phyloP scores from a whole-genome alignment of 148 eudicot genomes.

The Fallopia convolvulus region DNA sequence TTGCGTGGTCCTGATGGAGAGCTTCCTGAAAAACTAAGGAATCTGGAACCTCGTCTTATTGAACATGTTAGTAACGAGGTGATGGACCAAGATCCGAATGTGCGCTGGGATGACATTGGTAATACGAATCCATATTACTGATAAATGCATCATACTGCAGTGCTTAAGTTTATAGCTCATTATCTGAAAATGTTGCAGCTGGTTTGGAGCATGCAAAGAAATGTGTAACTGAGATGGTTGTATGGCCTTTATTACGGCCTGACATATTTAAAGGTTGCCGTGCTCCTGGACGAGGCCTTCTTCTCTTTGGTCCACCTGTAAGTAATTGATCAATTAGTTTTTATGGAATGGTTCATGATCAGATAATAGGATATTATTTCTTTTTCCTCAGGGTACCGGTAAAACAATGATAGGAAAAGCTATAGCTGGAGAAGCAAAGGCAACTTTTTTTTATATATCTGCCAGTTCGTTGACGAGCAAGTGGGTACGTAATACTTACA shows the following conservation, averaged over 20 bases:
- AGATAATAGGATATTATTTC: background rate
- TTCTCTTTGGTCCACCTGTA: constrained; percentile 96
- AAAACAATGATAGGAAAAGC: constrained; percentile 99
- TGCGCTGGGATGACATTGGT: constrained; percentile 99
- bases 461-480: constrained; percentile 97
- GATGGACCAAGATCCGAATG: constrained; percentile 96
- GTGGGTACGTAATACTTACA: constrained; percentile 58
- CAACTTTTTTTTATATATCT: constrained; percentile 91
- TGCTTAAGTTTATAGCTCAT: constrained; percentile 10
- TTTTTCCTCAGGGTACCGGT: constrained; percentile 72
- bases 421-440: constrained; percentile 96
- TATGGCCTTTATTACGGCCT: constrained; percentile 94
- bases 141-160: background rate
- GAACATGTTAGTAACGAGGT: constrained; percentile 97
- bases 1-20: constrained; percentile 95
- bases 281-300: constrained; percentile 99
- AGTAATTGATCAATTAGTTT: constrained; percentile 22
- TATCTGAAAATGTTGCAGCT: constrained; percentile 39
- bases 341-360: background rate
- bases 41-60: constrained; percentile 92
- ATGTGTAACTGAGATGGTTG: constrained; percentile 98
- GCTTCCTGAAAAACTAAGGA: constrained; percentile 91
- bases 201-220: constrained; percentile 97
- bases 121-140: constrained; percentile 5
- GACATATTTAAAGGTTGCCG: constrained; percentile 98